Evolutionary conservation across 768 basidiomycete species (phyloP), one percentile per base, ranked within the genome.

Genomic region (Leccinum arenicola): DNA sequence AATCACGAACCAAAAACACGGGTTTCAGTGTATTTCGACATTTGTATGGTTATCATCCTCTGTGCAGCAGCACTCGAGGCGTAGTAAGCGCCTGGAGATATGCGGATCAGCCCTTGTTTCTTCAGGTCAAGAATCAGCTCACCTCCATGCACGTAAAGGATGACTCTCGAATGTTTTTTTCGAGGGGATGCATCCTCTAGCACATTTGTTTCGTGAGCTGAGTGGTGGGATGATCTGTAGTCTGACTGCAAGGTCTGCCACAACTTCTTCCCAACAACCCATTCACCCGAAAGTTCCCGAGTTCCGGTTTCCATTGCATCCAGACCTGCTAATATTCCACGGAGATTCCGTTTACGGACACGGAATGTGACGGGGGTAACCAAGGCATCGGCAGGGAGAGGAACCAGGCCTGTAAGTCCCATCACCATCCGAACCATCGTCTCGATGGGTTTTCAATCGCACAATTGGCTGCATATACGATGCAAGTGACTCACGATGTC

Each of bases 81-180:
- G 72, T 94, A 98, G 71, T 97, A 99, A 38, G 95, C 96, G 48
- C 94, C 93, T 91, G 64, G 15, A 47, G 17, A 31, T 47, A 45
- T 49, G 17, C 14, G 10, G 43, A 47, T 61, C 47, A 67, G 50
- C n/a, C 52, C 29, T 21, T 19, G n/a, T 45, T 40, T 50, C 21
- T 45, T 3, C 52, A 58, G n/a, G 21, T 31, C 48, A 53, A 45
- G 23, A 31, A 35, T 35, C 14, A 19, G 73, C 82, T 67, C 62
- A 89, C 95, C 95, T 55, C 95, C 96, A 68, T 98, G 96, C 10
- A 98, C 80, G 68, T 94, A 98, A 8, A 97, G 80, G n/a, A 97
- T 85, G 29, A 98, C 88, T 52, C 89, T 81, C 59, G 96, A 90
- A 64, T 84, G 81, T 50, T 75, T 83, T 61, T 76, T 80, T 65